These are phyloP conservation scores for Gamarada debralockiae DNA, from an alignment of 495 filamentous ascomycete species.

Conservation along the genomic window DNA sequence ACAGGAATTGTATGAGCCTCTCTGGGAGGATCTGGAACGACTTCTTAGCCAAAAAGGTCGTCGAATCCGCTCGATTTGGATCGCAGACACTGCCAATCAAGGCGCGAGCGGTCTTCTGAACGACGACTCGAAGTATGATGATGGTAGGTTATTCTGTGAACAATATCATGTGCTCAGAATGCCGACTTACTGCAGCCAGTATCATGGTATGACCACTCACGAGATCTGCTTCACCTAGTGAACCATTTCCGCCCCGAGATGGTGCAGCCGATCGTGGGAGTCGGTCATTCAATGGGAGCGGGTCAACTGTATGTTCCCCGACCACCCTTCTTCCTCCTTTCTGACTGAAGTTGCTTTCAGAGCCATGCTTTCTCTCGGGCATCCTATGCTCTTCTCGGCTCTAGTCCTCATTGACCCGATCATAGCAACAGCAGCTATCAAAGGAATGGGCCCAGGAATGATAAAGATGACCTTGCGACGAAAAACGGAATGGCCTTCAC, in stretches of 20 bases:
- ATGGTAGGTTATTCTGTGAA: slow-evolving; percentile 51
- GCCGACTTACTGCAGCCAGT: slow-evolving; percentile 43
- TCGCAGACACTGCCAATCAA: slow-evolving; percentile 74
- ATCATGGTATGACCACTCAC: slow-evolving; percentile 77
- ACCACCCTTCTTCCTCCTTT: neutral
- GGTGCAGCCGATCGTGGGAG: slow-evolving; percentile 76
- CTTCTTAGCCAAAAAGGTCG: too few relatives aligned
- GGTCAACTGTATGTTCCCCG: slow-evolving; percentile 44
- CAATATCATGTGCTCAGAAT: slow-evolving; percentile 1
- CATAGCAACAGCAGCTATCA: slow-evolving; percentile 34
- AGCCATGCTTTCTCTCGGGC: slow-evolving; percentile 55
- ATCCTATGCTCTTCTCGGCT: slow-evolving; percentile 74
- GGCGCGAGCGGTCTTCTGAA: slow-evolving; percentile 73
- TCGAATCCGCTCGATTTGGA: slow-evolving; percentile 75
- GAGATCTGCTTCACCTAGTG: slow-evolving; percentile 82
- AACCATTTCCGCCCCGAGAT: slow-evolving; percentile 73
- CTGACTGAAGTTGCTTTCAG: neutral
- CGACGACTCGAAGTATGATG: slow-evolving; percentile 65
- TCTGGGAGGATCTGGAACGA: slow-evolving; percentile 70
- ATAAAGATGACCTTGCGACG: neutral
- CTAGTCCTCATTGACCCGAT: slow-evolving; percentile 79
- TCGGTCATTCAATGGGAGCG: slow-evolving; percentile 88
- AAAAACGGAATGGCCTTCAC: neutral
- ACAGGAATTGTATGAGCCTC: slow-evolving; percentile 81
- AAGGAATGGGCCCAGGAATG: neutral